Percentiles rank a stretch among this genome's conserved stretches.
Evolutionary conservation across 768 basidiomycete species (phyloP).

Genomic region (Botryobasidium botryosum): DNA sequence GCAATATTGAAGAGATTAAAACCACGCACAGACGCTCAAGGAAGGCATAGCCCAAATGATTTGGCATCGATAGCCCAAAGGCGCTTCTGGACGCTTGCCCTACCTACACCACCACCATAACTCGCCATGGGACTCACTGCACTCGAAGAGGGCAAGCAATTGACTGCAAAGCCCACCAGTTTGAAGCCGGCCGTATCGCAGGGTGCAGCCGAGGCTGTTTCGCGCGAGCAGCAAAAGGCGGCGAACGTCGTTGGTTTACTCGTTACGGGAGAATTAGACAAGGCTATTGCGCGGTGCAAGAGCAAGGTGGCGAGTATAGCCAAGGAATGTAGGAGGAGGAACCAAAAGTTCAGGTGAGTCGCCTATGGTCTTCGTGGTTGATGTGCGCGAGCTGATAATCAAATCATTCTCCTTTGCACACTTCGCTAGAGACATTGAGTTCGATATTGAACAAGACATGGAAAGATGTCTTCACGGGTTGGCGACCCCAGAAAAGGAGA

Average conservation of each 20-base stretch:
- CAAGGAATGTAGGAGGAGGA: slow-evolving; percentile 28
- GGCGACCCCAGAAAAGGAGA: slow-evolving; percentile 11
- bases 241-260: slow-evolving; percentile 28
- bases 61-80: too few species aligned
- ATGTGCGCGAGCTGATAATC: not conserved
- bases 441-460: slow-evolving; percentile 32
- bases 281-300: slow-evolving; percentile 30
- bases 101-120: too few species aligned
- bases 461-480: slow-evolving; percentile 27
- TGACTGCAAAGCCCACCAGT: too few species aligned
- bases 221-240: slow-evolving; percentile 8
- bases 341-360: slow-evolving; percentile 34
- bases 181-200: too few species aligned
- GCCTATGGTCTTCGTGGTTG: slow-evolving; percentile 5
- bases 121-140: too few species aligned
- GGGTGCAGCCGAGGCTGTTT: not conserved
- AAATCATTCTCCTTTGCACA: not conserved
- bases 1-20: too few species aligned
- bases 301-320: slow-evolving; percentile 30
- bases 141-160: too few species aligned
- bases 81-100: too few species aligned
- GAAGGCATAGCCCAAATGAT: too few species aligned
- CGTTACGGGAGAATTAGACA: slow-evolving; percentile 30
- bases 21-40: too few species aligned
- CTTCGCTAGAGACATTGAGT: slow-evolving; percentile 35